These are phyloP conservation scores for Salix suchowensis DNA, from an alignment of 345 rosid genomes.

Conservation along the genomic window DNA sequence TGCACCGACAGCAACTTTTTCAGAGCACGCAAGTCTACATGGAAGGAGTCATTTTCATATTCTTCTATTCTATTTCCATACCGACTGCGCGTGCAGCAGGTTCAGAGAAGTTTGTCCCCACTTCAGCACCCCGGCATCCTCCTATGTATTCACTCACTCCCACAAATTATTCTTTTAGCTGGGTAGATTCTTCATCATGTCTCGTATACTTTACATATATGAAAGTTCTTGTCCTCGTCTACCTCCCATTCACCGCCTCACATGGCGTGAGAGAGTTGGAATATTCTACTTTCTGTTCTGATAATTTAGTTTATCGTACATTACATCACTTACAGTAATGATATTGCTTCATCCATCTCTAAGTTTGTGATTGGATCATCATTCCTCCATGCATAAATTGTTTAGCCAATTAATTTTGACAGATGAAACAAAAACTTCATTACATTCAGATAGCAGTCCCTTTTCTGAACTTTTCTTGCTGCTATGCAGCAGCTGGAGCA, in stretches of 20 bases:
- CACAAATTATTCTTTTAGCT: not conserved
- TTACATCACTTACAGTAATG: not conserved
- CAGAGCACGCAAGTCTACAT: slow-evolving; percentile 27
- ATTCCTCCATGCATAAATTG: not conserved
- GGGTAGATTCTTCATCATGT: not conserved
- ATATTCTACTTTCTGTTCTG: slow-evolving; percentile 14
- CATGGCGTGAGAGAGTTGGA: slow-evolving; percentile 12
- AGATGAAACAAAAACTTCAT: too few relatives aligned
- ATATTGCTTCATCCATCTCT: not conserved
- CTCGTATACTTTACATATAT: not conserved
- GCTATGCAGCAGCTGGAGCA: not conserved
- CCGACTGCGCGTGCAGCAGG: slow-evolving; percentile 31
- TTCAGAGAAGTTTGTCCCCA: slow-evolving; percentile 7
- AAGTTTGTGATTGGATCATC: not conserved
- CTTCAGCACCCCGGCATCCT: not conserved
- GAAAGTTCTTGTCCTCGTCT: not conserved
- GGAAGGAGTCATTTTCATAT: not conserved
- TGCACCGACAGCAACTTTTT: slow-evolving; percentile 28
- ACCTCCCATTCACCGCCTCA: not conserved
- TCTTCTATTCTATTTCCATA: not conserved
- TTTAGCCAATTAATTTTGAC: too few relatives aligned
- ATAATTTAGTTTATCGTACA: not conserved
- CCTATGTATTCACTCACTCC: slow-evolving; percentile 3
- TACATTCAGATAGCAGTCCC: too few relatives aligned
- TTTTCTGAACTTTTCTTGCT: not conserved